Evolutionary conservation across 2,329 filamentous ascomycete species (phyloP).

Genomic region (Ophiostoma novo-ulmi): DNA sequence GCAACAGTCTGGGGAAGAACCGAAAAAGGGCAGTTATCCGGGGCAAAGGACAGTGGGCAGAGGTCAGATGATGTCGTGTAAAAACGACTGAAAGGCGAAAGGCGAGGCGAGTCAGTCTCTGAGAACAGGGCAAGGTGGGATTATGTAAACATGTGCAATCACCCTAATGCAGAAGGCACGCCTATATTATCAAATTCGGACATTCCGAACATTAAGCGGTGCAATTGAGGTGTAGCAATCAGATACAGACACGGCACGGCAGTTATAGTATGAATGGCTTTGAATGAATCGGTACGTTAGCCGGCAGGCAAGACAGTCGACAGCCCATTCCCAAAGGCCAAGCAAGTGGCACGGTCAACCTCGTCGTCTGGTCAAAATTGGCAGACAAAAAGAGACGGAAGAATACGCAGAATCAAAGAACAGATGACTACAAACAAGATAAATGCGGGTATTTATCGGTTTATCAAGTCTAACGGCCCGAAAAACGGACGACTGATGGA

Average conservation of each 20-base stretch:
- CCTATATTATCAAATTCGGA: background rate
- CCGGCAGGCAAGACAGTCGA: too few species aligned
- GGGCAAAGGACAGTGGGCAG: background rate
- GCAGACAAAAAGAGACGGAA: too few species aligned
- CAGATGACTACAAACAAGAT: background rate
- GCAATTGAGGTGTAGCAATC: too few species aligned
- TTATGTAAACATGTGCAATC: background rate
- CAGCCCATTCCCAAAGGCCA: background rate
- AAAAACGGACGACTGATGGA: background rate
- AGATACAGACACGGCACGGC: too few species aligned
- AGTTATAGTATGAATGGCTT: background rate
- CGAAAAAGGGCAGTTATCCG: background rate
- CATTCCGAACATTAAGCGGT: background rate
- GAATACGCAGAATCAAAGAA: background rate
- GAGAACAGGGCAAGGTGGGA: background rate
- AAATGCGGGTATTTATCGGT: background rate
- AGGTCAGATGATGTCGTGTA: background rate
- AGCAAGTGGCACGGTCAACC: background rate
- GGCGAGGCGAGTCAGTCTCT: background rate
- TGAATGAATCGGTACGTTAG: background rate
- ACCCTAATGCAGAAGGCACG: background rate
- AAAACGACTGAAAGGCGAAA: background rate
- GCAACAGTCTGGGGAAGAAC: constrained; percentile 1
- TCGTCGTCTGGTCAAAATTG: background rate
- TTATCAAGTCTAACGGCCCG: background rate